Percentiles rank a stretch among this genome's conserved stretches.
Evolutionary conservation across 2,329 filamentous ascomycete genomes (phyloP).

Genomic region (Diplodia seriata): DNA sequence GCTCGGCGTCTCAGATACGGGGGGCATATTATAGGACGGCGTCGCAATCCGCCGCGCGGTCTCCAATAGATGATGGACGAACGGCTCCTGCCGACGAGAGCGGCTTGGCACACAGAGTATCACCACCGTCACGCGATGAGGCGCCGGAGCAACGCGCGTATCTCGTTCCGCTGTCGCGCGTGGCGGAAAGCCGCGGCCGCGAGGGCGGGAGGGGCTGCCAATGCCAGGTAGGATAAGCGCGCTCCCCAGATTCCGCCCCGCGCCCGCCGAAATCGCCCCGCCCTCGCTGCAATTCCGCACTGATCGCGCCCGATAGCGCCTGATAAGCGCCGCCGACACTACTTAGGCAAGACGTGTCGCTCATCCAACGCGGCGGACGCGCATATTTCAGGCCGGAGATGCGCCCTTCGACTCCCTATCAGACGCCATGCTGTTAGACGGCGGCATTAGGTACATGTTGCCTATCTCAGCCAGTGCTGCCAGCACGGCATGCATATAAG

Average conservation of each 20-base stretch:
- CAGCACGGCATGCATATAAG: slow-evolving; percentile 7
- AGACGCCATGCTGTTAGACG: neutral
- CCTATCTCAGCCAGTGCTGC: neutral
- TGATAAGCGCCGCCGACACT: slow-evolving; percentile 7
- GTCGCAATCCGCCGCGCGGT: neutral
- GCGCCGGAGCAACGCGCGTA: slow-evolving; percentile 6
- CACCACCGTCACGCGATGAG: slow-evolving; percentile 5
- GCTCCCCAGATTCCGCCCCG: slow-evolving; percentile 10
- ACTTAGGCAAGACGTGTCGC: neutral
- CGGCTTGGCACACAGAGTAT: neutral
- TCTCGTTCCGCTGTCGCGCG: neutral
- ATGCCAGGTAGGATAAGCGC: slow-evolving; percentile 12
- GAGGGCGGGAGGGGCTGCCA: neutral
- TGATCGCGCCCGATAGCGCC: neutral
- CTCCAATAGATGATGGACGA: slow-evolving; percentile 9
- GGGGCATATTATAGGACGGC: neutral
- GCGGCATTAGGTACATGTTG: neutral
- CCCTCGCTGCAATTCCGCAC: slow-evolving; percentile 5
- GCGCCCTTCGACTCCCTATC: neutral
- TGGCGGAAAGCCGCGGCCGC: slow-evolving; percentile 4
- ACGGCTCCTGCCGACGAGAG: neutral
- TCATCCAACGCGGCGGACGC: neutral
- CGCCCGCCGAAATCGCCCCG: neutral
- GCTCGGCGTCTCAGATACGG: slow-evolving; percentile 1
- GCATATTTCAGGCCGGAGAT: slow-evolving; percentile 15